Percentiles rank a stretch among this genome's conserved stretches.
phyloP scores from a whole-genome alignment of 345 rosid genomes.

The Aegle marmelos region DNA sequence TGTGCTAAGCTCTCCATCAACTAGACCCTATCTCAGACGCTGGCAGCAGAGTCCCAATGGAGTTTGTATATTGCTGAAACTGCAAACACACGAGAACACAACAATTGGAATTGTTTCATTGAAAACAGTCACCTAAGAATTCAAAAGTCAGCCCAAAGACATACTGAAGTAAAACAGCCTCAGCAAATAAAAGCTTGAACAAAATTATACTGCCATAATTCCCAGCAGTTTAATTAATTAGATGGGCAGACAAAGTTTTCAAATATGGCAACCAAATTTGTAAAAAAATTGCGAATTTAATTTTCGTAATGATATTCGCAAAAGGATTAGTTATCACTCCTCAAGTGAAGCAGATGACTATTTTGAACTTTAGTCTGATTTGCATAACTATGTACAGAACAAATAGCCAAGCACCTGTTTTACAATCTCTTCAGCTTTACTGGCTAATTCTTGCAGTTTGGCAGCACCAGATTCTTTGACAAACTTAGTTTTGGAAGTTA shows the following conservation, averaged over 20 bases:
- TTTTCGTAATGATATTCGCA: no score
- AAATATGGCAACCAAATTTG: no score
- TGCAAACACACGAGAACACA: constrained; percentile 16
- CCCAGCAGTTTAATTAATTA: no score
- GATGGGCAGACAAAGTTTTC: no score
- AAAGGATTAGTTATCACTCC: not conserved
- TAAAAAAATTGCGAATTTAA: no score
- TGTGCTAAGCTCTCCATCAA: not conserved
- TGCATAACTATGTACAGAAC: not conserved
- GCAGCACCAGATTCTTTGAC: constrained; percentile 61
- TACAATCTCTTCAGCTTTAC: constrained; percentile 60
- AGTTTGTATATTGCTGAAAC: constrained; percentile 36
- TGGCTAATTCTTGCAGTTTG: constrained; percentile 46
- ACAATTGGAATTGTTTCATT: constrained; percentile 1
- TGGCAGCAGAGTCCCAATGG: constrained; percentile 18
- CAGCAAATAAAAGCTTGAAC: not conserved
- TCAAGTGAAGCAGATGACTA: not conserved
- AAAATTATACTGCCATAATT: no score
- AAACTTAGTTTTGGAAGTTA: constrained; percentile 44
- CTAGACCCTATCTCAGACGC: not conserved
- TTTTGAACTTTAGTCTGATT: not conserved
- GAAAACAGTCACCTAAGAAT: not conserved
- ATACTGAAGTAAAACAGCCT: not conserved
- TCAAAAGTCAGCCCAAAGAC: not conserved
- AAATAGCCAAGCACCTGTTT: constrained; percentile 50